These are phyloP conservation scores for Anisogramma anomala DNA, from an alignment of 2,329 filamentous ascomycete species.

Conservation along the genomic window DNA sequence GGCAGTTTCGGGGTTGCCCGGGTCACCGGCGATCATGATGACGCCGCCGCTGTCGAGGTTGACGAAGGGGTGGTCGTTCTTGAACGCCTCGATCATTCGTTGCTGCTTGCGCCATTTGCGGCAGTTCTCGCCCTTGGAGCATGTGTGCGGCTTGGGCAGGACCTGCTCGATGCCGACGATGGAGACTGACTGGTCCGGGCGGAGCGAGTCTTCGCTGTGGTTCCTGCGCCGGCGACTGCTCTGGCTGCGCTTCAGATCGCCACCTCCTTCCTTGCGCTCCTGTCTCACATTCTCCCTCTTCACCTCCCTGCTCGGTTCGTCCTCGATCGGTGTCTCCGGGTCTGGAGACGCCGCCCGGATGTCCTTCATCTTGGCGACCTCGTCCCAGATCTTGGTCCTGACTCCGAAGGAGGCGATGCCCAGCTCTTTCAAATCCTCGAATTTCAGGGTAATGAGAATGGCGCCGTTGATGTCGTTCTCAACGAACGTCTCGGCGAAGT, in stretches of 20 bases:
- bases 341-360: conserved; percentile 39
- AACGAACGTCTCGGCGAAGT: conserved; percentile 72
- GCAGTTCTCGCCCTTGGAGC: conserved; percentile 78
- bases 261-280: conserved; percentile 23
- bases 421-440: conserved; percentile 74
- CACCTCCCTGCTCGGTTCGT: conserved; percentile 41
- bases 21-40: conserved; percentile 67
- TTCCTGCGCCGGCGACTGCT: conserved; percentile 28
- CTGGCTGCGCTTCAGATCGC: conserved; percentile 29
- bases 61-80: conserved; percentile 60
- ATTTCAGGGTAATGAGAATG: conserved; percentile 81
- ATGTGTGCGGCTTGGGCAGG: conserved; percentile 72
- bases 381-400: conserved; percentile 66
- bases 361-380: conserved; percentile 59
- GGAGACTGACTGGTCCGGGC: conserved; percentile 72
- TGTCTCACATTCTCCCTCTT: conserved; percentile 33
- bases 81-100: conserved; percentile 61
- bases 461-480: conserved; percentile 85
- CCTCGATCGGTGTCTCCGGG: conserved; percentile 50
- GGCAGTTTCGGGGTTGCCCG: conserved; percentile 62
- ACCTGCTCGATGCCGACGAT: conserved; percentile 88
- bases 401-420: conserved; percentile 74
- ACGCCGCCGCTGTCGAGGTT: conserved; percentile 50
- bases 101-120: conserved; percentile 73
- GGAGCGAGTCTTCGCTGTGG: conserved; percentile 53